phyloP scores from a whole-genome alignment of 1,284 basidiomycete genomes.

The Exobasidium cylindrosporum region DNA sequence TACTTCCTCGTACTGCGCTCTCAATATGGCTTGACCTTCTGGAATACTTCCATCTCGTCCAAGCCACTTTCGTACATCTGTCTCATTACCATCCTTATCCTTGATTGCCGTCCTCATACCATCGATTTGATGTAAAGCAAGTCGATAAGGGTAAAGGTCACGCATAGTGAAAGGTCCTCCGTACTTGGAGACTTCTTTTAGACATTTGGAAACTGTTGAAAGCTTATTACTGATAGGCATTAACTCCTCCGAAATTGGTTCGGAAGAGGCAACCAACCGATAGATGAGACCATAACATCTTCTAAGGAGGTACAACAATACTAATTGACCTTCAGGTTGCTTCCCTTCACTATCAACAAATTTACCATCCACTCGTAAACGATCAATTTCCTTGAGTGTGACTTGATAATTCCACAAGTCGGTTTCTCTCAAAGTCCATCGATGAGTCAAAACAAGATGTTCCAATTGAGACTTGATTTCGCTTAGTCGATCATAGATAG shows the following conservation, averaged over 20 bases:
- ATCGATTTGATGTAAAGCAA: slow-evolving; percentile 93
- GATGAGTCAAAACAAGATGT: slow-evolving; percentile 84
- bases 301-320: slow-evolving; percentile 79
- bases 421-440: slow-evolving; percentile 95
- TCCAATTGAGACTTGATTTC: slow-evolving; percentile 84
- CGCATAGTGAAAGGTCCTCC: slow-evolving; percentile 92
- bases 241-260: slow-evolving; percentile 96
- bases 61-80: slow-evolving; percentile 44
- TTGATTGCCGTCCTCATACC: slow-evolving; percentile 85
- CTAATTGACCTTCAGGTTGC: slow-evolving; percentile 84
- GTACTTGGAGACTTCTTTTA: slow-evolving; percentile 95
- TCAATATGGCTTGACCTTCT: slow-evolving; percentile 93
- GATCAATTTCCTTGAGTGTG: slow-evolving; percentile 92
- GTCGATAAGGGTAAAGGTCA: slow-evolving; percentile 95
- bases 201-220: slow-evolving; percentile 65
- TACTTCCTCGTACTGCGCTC: slow-evolving; percentile 92
- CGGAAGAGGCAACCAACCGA: slow-evolving; percentile 87
- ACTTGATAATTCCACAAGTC: slow-evolving; percentile 76
- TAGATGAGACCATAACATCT: slow-evolving; percentile 97
- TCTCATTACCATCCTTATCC: slow-evolving; percentile 61
- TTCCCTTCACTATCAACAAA: slow-evolving; percentile 93
- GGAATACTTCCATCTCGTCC: slow-evolving; percentile 73
- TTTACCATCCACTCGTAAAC: slow-evolving; percentile 93
- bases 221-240: slow-evolving; percentile 80
- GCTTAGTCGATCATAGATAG: slow-evolving; percentile 87